Evolutionary conservation across 192 early-diverging fungal species (phyloP), one percentile per base, ranked within the genome.

Genomic region (Mortierella antarctica): DNA sequence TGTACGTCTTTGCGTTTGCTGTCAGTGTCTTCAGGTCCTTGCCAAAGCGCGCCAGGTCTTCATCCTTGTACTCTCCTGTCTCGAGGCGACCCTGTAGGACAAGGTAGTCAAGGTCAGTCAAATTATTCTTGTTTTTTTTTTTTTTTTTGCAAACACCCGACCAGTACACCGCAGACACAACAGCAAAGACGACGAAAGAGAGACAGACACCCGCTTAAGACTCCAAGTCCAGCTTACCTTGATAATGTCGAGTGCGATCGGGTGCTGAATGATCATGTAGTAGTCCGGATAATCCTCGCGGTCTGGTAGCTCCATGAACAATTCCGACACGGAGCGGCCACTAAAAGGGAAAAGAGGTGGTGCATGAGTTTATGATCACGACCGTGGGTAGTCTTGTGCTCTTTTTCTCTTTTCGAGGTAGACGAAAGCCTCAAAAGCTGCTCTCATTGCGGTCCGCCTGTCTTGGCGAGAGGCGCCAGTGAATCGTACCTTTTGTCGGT

Each of bases 81-180:
- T 66, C 57, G 20, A 67, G 57, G 23, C 65, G 55, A 8, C 40
- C 50, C 72, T 74, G 47, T 46, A 20, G 5, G 20, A 14, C 4
- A 49, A 49, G 20, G 40, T 40, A 50, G 45, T 23, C 41, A 0
- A 13, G 18, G 42, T 44, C 15, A 31, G 31, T 3, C 31, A 31
- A 31, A 31, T 87, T 79, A 60, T 83, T 73, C 11, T 71, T 86
- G 70, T 89, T 87, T 64, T 95, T 88, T 17, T 89, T 88, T 56
- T 84, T 79, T 51, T 12, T 15, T 51, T 12, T n/a, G 4, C 13
- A n/a, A 15, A n/a, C 50, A 51, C 13, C 13, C 17, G 50, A 12
- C 13, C 17, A 2, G 50, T 12, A 51, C 50, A n/a, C 55, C 14
- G 20, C 13, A 57, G 21, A 20, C 39, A 58, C 57, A 14, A 31